phyloP scores from a whole-genome alignment of 2,329 filamentous ascomycete genomes.

The Fusarium temperatum region DNA sequence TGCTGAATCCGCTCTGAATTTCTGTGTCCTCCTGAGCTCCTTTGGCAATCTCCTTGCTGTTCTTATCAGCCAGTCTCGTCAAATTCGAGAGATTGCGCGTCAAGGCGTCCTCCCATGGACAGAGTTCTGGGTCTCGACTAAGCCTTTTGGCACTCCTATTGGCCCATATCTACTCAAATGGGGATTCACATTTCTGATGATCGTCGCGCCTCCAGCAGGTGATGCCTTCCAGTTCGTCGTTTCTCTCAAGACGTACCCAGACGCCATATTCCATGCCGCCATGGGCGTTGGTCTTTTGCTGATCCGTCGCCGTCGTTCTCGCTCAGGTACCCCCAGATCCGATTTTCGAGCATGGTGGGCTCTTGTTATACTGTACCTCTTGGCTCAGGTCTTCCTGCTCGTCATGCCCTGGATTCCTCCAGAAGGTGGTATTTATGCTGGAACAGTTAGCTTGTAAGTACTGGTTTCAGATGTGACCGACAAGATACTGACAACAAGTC shows the following conservation, averaged over 20 bases:
- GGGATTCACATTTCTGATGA: conserved; percentile 66
- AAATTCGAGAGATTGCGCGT: conserved; percentile 68
- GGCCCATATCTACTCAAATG: conserved; percentile 68
- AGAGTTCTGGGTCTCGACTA: conserved; percentile 68
- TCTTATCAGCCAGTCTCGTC: conserved; percentile 62
- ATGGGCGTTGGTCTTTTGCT: conserved; percentile 67
- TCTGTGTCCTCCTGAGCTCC: conserved; percentile 64
- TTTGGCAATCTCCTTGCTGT: conserved; percentile 68
- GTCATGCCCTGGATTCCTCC: conserved; percentile 79
- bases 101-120: conserved; percentile 69
- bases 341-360: conserved; percentile 69
- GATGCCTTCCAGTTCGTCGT: conserved; percentile 69
- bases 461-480: conserved; percentile 43
- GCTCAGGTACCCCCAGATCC: conserved; percentile 56
- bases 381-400: conserved; percentile 68
- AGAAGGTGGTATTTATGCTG: conserved; percentile 63
- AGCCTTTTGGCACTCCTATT: conserved; percentile 69
- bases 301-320: conserved; percentile 63
- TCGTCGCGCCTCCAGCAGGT: conserved; percentile 66
- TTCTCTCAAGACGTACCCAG: conserved; percentile 67
- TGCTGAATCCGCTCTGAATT: conserved; percentile 60
- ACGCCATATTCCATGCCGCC: conserved; percentile 64
- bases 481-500: conserved; percentile 66
- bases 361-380: conserved; percentile 66
- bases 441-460: conserved; percentile 71